Conservation (phyloP, 345 rosid species). For the Nephelium lappaceum region DNA sequence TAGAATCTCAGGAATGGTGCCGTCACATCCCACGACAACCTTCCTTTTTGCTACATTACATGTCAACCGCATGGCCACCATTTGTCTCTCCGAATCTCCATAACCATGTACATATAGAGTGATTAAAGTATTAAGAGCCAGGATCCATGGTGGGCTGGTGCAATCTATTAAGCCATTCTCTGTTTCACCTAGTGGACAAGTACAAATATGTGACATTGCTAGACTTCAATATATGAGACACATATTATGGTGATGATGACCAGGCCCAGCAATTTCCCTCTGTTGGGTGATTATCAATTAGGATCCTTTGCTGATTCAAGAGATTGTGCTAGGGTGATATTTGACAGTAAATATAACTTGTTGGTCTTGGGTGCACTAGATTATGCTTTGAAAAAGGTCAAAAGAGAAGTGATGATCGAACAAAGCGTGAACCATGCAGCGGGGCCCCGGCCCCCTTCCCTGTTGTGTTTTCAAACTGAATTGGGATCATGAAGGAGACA, state of each 20-base stretch:
- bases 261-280: background rate
- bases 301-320: background rate
- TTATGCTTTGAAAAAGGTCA: background rate
- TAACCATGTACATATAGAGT: background rate
- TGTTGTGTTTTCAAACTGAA: background rate
- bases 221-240: background rate
- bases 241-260: background rate
- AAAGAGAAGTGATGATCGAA: background rate
- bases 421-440: background rate
- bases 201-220: background rate
- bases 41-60: background rate
- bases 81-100: background rate
- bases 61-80: conserved; percentile 7
- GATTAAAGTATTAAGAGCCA: background rate
- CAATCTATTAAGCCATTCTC: no score
- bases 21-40: background rate
- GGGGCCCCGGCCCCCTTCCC: background rate
- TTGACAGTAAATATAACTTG: no score
- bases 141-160: no score
- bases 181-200: background rate
- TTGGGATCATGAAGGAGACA: background rate
- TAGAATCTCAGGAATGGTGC: conserved; percentile 25
- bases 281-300: background rate
- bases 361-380: background rate
- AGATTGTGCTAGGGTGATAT: background rate